phyloP scores from a whole-genome alignment of 73 alveolate species.

The Effrenium voratum region DNA sequence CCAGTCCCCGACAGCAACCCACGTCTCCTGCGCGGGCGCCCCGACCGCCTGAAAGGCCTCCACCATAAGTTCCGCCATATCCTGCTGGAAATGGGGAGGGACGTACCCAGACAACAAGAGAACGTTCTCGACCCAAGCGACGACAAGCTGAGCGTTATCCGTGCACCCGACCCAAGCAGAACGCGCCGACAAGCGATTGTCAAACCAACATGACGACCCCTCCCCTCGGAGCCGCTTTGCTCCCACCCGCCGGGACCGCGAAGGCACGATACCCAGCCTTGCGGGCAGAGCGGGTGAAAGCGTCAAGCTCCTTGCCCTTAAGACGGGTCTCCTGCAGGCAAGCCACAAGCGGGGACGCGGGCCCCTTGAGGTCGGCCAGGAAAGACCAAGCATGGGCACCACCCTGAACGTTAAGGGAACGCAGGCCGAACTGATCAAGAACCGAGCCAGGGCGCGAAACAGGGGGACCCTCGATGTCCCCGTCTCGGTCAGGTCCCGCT shows the following conservation, averaged over 20 bases:
- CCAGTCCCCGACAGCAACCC: no score
- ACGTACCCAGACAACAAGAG: no score
- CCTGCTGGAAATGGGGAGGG: no score
- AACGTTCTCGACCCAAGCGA: no score
- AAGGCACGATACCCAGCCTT: conserved; percentile 4
- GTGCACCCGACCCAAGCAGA: conserved; percentile 11
- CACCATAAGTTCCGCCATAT: no score
- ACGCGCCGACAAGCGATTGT: background rate
- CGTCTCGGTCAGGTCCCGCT: background rate
- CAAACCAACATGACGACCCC: background rate
- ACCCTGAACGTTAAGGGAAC: no score
- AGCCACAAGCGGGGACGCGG: background rate
- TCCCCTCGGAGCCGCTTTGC: background rate
- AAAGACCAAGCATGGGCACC: no score
- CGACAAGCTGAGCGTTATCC: no score
- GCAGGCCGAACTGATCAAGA: background rate
- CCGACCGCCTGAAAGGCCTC: no score
- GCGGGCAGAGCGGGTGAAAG: background rate
- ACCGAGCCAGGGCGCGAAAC: background rate
- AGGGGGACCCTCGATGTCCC: background rate
- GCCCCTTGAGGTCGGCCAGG: no score
- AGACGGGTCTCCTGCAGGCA: conserved; percentile 15
- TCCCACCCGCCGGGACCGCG: background rate
- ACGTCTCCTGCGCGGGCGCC: no score
- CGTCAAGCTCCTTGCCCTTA: background rate